phyloP scores from a whole-genome alignment of 108 stramenopile species.

The Nitzschia sp. region DNA sequence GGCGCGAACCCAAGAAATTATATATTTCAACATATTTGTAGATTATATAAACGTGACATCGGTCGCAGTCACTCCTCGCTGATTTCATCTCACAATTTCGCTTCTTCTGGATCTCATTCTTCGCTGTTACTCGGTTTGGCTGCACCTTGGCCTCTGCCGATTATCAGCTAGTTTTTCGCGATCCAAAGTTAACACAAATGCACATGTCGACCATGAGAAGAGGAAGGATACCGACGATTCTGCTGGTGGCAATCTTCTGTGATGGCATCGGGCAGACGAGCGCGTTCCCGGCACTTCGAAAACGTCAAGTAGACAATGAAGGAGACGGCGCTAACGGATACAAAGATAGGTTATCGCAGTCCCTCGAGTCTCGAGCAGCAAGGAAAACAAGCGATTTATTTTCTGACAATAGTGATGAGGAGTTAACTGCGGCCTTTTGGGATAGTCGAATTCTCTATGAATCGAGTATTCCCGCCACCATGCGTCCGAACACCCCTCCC shows the following conservation, averaged over 20 bases:
- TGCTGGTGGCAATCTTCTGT: background rate
- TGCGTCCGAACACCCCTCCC: conserved; percentile 2
- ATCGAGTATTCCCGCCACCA: background rate
- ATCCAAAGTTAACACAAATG: no score
- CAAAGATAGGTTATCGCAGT: background rate
- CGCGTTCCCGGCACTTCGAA: background rate
- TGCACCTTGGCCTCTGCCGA: no score
- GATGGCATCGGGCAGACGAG: background rate
- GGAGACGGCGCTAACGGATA: background rate
- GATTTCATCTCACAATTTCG: no score
- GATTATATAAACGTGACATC: no score
- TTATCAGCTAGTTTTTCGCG: no score
- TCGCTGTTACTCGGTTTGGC: no score
- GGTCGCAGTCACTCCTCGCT: no score
- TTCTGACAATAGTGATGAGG: background rate
- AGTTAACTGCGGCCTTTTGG: background rate
- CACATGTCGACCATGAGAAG: background rate
- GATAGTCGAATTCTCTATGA: background rate
- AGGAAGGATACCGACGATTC: background rate
- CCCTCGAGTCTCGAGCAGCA: background rate
- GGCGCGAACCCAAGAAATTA: no score
- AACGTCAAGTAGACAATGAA: background rate
- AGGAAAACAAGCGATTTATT: background rate
- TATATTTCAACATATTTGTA: no score
- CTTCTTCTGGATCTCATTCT: no score